Evolutionary conservation across 768 basidiomycete genomes (phyloP).

Genomic region (Boletus reticuloceps): DNA sequence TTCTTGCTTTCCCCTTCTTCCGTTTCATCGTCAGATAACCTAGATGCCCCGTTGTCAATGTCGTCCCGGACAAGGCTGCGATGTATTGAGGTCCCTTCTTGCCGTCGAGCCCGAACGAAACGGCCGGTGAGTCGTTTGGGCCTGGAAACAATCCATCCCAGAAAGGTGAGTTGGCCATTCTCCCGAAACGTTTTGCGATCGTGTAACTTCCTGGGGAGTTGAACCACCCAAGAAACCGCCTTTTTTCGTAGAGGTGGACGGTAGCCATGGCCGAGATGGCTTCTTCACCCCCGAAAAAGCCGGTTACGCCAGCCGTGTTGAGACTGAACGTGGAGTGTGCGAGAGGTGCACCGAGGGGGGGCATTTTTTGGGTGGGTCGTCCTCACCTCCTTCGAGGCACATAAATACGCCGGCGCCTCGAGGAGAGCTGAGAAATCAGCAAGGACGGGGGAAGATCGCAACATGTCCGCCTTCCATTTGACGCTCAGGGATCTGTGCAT

Average conservation of each 20-base stretch:
- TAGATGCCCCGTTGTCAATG: slow-evolving; percentile 24
- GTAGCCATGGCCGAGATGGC: slow-evolving; percentile 36
- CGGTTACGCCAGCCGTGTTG: slow-evolving; percentile 32
- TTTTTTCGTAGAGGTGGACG: slow-evolving; percentile 29
- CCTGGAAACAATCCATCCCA: slow-evolving; percentile 36
- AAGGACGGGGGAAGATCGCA: too few relatives aligned
- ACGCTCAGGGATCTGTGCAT: too few relatives aligned
- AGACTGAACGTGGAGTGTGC: slow-evolving; percentile 14
- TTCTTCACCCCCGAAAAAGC: slow-evolving; percentile 37
- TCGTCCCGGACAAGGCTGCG: slow-evolving; percentile 29
- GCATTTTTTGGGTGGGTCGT: slow-evolving; percentile 1
- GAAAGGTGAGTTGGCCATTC: slow-evolving; percentile 28
- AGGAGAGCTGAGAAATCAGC: too few relatives aligned
- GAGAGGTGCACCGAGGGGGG: slow-evolving; percentile 14
- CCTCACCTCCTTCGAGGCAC: neutral
- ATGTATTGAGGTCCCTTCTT: slow-evolving; percentile 26
- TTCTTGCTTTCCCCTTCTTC: neutral
- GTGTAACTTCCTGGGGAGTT: slow-evolving; percentile 36
- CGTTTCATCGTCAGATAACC: slow-evolving; percentile 23
- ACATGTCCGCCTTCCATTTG: too few relatives aligned
- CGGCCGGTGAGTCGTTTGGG: slow-evolving; percentile 22
- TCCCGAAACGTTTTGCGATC: slow-evolving; percentile 32
- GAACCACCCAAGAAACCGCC: slow-evolving; percentile 35
- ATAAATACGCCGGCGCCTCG: too few relatives aligned
- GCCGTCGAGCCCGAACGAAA: slow-evolving; percentile 30